Evolutionary conservation across 148 eudicot species (phyloP), one percentile per base, ranked within the genome.

Genomic region (Chenopodium formosanum): DNA sequence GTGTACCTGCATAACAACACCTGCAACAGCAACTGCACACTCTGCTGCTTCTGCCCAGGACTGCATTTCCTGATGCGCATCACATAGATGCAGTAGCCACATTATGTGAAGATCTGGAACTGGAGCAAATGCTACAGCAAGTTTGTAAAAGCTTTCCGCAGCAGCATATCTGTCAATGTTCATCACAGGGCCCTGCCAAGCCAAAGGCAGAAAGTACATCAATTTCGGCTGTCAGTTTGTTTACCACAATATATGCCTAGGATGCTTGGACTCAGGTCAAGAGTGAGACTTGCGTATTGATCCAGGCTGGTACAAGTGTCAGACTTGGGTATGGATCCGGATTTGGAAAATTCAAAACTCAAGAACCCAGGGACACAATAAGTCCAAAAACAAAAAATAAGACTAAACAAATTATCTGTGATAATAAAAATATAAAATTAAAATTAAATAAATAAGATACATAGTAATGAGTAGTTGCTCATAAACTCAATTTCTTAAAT

Each of bases 41-140:
- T 97, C 97, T 23, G 99, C 99, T 71, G 99, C 98, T 90, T 97
- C 99, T 56, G 99, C 99, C 93, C 97, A 97, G 81, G 99, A 97
- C 75, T 97, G 99, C 97, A 94, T 91, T 90, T 97, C 99, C 86
- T 97, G 99, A 86, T 97, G 99, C 8, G 99, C 99, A 88, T 97
- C 99, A 80, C 99, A 97, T 64, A 97, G 88, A 86, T 97, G 99
- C 79, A 97, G 88, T 72, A 97, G 85, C 99, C 99, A 97, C 99
- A 97, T 97, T 78, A 97, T 97, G 87, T 97, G 99, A 82, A 97
- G 99, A 90, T 97, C 99, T 65, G 99, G 99, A 73, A 97, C 99
- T 13, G 99, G 97, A 78, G 97, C 97, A 90, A 92, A 97, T 74
- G 99, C 97, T 85, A 91, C 89, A 75, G 97, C 99, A 79, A 97